Evolutionary conservation across 768 basidiomycete species (phyloP), one percentile per base, ranked within the genome.

Genomic region (Pisolithus orientalis): DNA sequence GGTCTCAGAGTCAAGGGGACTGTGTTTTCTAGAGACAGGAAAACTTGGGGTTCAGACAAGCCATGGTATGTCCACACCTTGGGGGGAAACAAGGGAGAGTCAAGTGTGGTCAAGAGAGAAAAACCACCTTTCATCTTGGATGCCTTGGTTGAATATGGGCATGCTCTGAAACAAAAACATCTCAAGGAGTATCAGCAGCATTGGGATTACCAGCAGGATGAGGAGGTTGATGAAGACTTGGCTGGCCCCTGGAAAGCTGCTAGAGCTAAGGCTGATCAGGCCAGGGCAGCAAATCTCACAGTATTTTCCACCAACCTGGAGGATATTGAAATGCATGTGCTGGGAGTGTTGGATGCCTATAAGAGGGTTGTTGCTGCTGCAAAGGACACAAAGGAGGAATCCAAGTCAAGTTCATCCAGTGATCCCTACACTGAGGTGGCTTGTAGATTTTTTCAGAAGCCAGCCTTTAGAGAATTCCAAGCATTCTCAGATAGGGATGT

Each of bases 1-100:
- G 88, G 87, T 0, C 71, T 79, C 5, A 72, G 74, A 2, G 74
- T 89, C 44, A 77, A 73, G 50, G 29, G 47, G 0, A 56, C 62
- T 0, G 64, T 82, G 2, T 77, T 77, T 40, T 50, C 69, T 0
- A 10, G 53, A 0, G 84, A 89, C 58, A 53, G 49, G 27, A 53
- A 54, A 3, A 43, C 31, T 6, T 85, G 71, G 58, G 70, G 68
- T 13, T 39, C 50, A 1, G 49, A 59, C 10, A 64, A 62, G 4
- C 73, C 74, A 0, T 57, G 50, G 14, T 72, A 69, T 60, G 55
- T 64, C 51, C 52, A 50, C 13, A 49, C 50, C 5, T 50, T 59
- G 45, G 62, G 60, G 50, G 49, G 57, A 13, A 44, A 38, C 37
- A 44, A 47, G 5, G 45, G 37, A 37, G n/a, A 39, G n/a, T 24